Base-by-base conservation (phyloP, 768 basidiomycete species). In the Hericium alpestre region DNA sequence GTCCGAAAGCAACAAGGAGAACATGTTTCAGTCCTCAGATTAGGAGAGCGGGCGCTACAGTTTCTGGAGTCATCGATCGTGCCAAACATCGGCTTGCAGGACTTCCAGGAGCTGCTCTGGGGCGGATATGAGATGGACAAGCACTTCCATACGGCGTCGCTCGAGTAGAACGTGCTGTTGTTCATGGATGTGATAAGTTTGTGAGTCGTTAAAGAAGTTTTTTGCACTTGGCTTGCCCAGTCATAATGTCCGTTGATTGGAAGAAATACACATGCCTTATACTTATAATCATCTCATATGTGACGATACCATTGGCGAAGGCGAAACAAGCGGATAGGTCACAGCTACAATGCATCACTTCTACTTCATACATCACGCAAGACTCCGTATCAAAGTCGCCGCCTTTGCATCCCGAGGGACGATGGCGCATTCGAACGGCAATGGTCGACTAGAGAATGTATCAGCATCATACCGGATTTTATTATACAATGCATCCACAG, bases 1-100 rank as follows among this genome's bases (percentile, higher is more conserved):
- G 2, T 99, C 98, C 66, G 96, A 95, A 41, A 99, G 98, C 66
- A 77, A 86, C 49, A 71, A 84, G 59, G 79, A 79, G 63, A 97
- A 97, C 76, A 99, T 99, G 94, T 99, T 99, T 82, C 85, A 88
- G 69, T 98, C 98, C 83, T 99, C 95, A 94, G 96, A 98, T 73
- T 98, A 95, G 96, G 96, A 98, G 61, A 95, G 96, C 60, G 96
- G 96, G 25, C 83, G 95, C 61, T 99, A 99, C 81, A 93, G 89
- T 65, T 78, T 99, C 61, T 98, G 96, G 95, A 93, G 91, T 60
- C 98, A 57, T 90, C 90, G 48, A 98, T 98, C 72, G 89, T 90
- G 40, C 76, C 97, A 52, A 87, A 84, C 49, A 89, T 98, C 64
- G 96, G 96, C 3, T 96, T 83, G 68, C 89, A 96, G 39, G 90